phyloP scores from a whole-genome alignment of 1,284 basidiomycete species.

The Boletellus dicymbophilus region DNA sequence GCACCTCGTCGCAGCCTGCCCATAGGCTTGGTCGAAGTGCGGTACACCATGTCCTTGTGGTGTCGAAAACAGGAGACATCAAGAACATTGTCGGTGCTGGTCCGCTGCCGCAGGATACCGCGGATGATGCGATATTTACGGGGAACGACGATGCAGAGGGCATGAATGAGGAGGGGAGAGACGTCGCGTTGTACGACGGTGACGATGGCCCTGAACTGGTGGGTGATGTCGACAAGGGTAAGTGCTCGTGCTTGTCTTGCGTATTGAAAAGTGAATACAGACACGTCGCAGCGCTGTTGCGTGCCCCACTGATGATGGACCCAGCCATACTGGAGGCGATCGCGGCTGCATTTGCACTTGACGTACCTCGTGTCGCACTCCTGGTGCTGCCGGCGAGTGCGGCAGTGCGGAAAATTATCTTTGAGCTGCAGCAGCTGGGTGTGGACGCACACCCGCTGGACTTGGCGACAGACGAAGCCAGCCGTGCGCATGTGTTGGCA shows the following conservation, averaged over 20 bases:
- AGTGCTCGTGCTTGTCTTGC: slow-evolving; percentile 1
- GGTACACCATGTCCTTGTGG: slow-evolving; percentile 62
- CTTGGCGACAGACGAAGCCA: slow-evolving; percentile 44
- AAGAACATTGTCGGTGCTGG: slow-evolving; percentile 47
- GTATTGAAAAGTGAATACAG: slow-evolving; percentile 5
- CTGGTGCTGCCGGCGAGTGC: slow-evolving; percentile 64
- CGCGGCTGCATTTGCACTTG: slow-evolving; percentile 67
- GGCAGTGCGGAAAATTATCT: slow-evolving; percentile 59
- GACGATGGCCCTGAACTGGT: slow-evolving; percentile 24
- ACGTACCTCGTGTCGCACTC: slow-evolving; percentile 67
- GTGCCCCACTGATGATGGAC: slow-evolving; percentile 53
- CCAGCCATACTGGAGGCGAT: slow-evolving; percentile 63
- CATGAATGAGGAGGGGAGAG: slow-evolving; percentile 16
- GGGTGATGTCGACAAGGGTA: slow-evolving; percentile 26
- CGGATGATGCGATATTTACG: neutral
- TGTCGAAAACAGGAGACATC: slow-evolving; percentile 50
- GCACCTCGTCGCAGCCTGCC: slow-evolving; percentile 25
- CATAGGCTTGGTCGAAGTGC: slow-evolving; percentile 35
- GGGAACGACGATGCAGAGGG: slow-evolving; percentile 1
- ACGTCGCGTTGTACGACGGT: slow-evolving; percentile 18
- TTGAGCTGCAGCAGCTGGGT: slow-evolving; percentile 64
- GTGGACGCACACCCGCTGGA: slow-evolving; percentile 67
- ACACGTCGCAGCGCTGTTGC: slow-evolving; percentile 44
- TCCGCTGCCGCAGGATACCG: slow-evolving; percentile 4
- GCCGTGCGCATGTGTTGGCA: slow-evolving; percentile 43